phyloP scores from a whole-genome alignment of 192 early-diverging fungal species.

The Phycomyces blakesleeanus region DNA sequence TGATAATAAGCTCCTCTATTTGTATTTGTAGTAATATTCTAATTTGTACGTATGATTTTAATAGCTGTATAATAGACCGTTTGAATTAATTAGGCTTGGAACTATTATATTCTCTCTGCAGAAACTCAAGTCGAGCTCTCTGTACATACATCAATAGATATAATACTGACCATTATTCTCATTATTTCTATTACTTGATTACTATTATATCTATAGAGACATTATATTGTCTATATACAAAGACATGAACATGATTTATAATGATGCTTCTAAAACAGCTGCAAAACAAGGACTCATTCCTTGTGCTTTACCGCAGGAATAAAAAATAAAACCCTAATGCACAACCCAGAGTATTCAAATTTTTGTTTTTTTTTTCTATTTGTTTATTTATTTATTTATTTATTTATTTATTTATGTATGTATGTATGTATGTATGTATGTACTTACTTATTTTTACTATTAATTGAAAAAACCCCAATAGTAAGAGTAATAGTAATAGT shows the following conservation, averaged over 20 bases:
- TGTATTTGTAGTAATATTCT: constrained; percentile 3
- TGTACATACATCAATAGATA: background rate
- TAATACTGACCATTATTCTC: too few species aligned
- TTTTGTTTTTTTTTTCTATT: too few species aligned
- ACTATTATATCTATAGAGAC: too few species aligned
- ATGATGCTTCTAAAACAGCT: background rate
- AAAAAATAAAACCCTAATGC: background rate
- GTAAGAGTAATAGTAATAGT: too few species aligned
- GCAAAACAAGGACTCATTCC: background rate
- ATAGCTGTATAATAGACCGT: constrained; percentile 1
- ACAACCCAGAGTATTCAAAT: background rate
- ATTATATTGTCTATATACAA: too few species aligned
- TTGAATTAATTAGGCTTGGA: constrained; percentile 3
- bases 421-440: too few species aligned
- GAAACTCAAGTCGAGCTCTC: background rate
- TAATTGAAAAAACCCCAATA: constrained; percentile 1
- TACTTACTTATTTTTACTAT: too few species aligned
- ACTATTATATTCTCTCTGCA: background rate
- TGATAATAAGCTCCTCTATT: background rate
- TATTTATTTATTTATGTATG: too few species aligned
- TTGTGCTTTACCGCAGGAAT: constrained; percentile 2
- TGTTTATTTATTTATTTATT: too few species aligned
- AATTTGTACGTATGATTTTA: constrained; percentile 3
- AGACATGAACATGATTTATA: too few species aligned
- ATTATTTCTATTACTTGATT: too few species aligned